Evolutionary conservation across 2,329 filamentous ascomycete species (phyloP).

Genomic region (Colletotrichum sp.): DNA sequence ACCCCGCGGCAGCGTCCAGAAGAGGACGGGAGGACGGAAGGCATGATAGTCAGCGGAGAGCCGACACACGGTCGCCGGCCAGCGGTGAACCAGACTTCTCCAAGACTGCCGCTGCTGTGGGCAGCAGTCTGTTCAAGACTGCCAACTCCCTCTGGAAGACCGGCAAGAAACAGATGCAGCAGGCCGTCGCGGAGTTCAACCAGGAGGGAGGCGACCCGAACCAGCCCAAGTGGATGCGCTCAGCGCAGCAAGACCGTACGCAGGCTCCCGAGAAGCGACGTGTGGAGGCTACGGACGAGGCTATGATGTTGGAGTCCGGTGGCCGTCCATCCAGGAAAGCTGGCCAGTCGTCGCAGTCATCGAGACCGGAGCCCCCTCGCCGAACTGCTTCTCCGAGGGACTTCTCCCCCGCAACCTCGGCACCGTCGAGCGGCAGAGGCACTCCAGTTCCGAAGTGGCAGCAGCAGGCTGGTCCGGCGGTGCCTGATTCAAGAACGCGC

Average conservation of each 20-base stretch:
- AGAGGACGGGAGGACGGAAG: slow-evolving; percentile 38
- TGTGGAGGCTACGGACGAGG: slow-evolving; percentile 69
- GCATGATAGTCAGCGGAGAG: slow-evolving; percentile 25
- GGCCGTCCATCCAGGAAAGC: slow-evolving; percentile 54
- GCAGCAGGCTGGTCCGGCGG: slow-evolving; percentile 55
- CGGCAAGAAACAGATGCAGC: slow-evolving; percentile 89
- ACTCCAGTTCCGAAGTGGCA: slow-evolving; percentile 65
- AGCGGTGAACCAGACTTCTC: slow-evolving; percentile 74
- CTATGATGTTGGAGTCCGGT: slow-evolving; percentile 78
- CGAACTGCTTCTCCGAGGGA: slow-evolving; percentile 42
- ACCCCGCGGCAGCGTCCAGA: slow-evolving; percentile 46
- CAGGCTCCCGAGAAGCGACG: slow-evolving; percentile 36
- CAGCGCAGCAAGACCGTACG: slow-evolving; percentile 53
- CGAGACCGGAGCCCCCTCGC: slow-evolving; percentile 31
- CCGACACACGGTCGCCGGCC: slow-evolving; percentile 62
- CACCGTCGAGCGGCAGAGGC: slow-evolving; percentile 44
- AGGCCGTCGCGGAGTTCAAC: slow-evolving; percentile 87
- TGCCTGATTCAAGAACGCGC: slow-evolving; percentile 59
- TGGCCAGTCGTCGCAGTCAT: slow-evolving; percentile 34
- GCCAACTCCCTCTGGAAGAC: slow-evolving; percentile 96
- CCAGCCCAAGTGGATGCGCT: slow-evolving; percentile 96
- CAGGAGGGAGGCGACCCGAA: slow-evolving; percentile 73
- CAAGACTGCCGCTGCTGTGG: slow-evolving; percentile 82
- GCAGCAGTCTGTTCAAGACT: slow-evolving; percentile 86
- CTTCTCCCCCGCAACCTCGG: slow-evolving; percentile 54